These are phyloP conservation scores for Mycena sp. DNA, from an alignment of 1,284 basidiomycete genomes.

Conservation along the genomic window DNA sequence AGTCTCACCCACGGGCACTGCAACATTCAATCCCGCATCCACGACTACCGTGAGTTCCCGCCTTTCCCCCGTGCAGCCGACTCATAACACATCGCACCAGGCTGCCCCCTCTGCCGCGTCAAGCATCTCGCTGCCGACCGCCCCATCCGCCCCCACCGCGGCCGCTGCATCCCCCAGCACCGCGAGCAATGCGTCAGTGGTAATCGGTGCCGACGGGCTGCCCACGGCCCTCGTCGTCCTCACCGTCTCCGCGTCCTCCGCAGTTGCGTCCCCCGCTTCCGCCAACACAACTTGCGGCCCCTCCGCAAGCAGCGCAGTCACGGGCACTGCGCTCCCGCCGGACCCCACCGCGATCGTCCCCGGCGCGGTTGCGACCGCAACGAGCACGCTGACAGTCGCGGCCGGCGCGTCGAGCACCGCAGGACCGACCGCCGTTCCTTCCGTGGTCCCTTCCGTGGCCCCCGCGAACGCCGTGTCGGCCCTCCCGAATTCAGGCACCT, in stretches of 20 bases:
- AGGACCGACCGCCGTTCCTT: background rate
- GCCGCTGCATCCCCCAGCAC: constrained; percentile 3
- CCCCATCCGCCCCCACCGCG: constrained; percentile 1
- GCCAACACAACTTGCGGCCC: background rate
- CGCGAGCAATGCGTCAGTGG: constrained; percentile 18
- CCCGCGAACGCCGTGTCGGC: background rate
- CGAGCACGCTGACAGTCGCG: constrained; percentile 36
- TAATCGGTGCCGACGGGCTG: constrained; percentile 30
- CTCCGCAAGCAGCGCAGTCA: too few species aligned
- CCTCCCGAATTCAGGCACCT: background rate
- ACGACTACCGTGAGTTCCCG: too few species aligned
- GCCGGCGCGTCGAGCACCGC: background rate
- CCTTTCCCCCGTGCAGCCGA: too few species aligned
- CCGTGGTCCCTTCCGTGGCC: background rate
- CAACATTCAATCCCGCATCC: background rate
- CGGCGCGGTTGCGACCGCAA: constrained; percentile 35
- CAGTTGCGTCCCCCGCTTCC: constrained; percentile 17
- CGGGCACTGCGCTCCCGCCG: constrained; percentile 35
- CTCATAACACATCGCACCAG: background rate
- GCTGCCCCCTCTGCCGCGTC: too few species aligned
- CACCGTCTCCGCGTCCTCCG: constrained; percentile 17
- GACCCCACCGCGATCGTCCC: constrained; percentile 21
- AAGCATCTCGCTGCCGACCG: constrained; percentile 1
- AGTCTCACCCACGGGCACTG: background rate
- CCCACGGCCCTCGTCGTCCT: constrained; percentile 30